phyloP scores from a whole-genome alignment of 2,329 filamentous ascomycete species.

The Rutstroemia sp. region DNA sequence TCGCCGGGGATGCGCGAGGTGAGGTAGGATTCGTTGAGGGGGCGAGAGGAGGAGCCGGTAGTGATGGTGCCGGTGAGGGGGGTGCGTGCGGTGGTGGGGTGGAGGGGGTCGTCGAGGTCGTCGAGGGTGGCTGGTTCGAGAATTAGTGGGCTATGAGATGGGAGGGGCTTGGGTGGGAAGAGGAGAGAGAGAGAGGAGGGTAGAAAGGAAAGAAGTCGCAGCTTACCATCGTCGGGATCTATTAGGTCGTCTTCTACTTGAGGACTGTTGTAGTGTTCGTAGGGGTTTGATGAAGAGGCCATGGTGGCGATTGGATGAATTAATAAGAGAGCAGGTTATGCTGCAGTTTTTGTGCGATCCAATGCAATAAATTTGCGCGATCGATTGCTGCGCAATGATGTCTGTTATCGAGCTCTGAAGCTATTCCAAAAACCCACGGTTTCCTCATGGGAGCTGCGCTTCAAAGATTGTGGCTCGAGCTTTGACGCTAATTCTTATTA shows the following conservation, averaged over 20 bases:
- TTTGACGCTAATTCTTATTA: neutral
- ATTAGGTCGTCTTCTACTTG: conserved; percentile 62
- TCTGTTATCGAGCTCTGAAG: neutral
- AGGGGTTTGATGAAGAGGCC: conserved; percentile 35
- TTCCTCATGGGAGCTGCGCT: conserved; percentile 16
- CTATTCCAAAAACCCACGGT: conserved; percentile 19
- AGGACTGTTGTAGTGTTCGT: conserved; percentile 54
- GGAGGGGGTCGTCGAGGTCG: conserved; percentile 87
- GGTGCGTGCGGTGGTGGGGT: conserved; percentile 64
- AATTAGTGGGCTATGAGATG: conserved; percentile 1
- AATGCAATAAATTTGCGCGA: neutral
- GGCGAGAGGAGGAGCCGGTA: conserved; percentile 41
- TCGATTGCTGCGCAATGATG: neutral
- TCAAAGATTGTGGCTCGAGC: neutral
- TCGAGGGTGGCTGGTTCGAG: conserved; percentile 40
- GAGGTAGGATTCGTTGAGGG: conserved; percentile 71
- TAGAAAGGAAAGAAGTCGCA: neutral
- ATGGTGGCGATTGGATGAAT: conserved; percentile 13
- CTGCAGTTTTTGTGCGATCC: neutral
- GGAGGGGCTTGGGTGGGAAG: neutral
- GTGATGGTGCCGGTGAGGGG: conserved; percentile 77
- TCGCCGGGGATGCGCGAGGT: conserved; percentile 88
- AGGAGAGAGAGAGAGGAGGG: neutral
- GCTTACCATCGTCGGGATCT: conserved; percentile 69
- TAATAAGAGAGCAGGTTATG: neutral